Base-by-base conservation (phyloP, 306 rosid genomes). In the Amphicarpaea edgeworthii region DNA sequence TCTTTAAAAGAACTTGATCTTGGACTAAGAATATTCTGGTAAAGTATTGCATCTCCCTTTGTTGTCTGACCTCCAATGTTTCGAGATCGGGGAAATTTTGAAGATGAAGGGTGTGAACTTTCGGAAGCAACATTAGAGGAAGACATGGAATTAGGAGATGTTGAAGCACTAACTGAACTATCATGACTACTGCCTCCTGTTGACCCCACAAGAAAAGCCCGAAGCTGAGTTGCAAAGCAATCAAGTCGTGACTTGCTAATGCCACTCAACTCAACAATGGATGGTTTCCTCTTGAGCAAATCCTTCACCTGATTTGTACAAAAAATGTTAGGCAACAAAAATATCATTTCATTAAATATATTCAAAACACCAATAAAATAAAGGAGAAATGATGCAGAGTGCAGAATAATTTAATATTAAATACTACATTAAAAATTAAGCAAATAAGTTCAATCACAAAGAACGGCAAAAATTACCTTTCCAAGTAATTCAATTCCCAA, bases 1-100 rank as follows among this genome's bases (percentile, higher is more conserved):
- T 96, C 99, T 83, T 92, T 96, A 81, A 96, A 96, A 37, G 96
- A 96, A 82, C 90, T 92, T 47, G 87, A 82, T 76, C 97, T 87
- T 54, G 97, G 99, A 85, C 99, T 89, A 32, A 92, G 88, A 77
- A 93, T 89, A 34, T 91, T 91, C 87, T 86, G 98, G 76, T 80
- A 86, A 67, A 85, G 77, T 16, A 86, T 60, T n/a, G 93, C 64
- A 87, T 77, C 91, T 72, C 88, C 87, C 84, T 86, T 95, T 16
- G 79, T 72, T 16, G 90, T 68, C 78, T 84, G 97, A 81, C 81
- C 77, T 59, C 88, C 91, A 63, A 45, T 47, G 50, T 87, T 88
- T 50, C 93, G 89, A 38, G 90, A 90, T 47, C 97, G 91, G 19
- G 85, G 63, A 78, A 88, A 86, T 82, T 92, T 96, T 75, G 93